Evolutionary conservation across 139 green algal genomes (phyloP).

Genomic region (Choricystis sp.): DNA sequence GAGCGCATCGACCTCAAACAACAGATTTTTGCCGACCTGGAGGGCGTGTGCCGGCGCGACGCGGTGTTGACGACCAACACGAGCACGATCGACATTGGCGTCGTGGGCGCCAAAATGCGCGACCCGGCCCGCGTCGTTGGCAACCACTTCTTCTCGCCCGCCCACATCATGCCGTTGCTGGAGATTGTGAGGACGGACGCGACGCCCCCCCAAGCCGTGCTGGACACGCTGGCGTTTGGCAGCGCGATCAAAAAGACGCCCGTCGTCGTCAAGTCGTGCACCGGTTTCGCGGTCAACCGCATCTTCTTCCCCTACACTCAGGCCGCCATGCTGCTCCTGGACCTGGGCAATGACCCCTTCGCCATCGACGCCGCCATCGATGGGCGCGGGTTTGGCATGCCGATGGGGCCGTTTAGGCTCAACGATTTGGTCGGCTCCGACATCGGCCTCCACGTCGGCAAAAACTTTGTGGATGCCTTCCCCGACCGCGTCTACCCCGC

Average conservation of each 20-base stretch:
- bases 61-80: conserved; percentile 97
- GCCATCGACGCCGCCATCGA: conserved; percentile 68
- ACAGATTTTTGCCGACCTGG: conserved; percentile 64
- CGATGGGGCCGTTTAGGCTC: conserved; percentile 93
- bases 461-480: conserved; percentile 81
- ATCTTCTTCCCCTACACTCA: conserved; percentile 99
- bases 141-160: conserved; percentile 89
- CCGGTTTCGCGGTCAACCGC: conserved; percentile 96
- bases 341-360: conserved; percentile 79
- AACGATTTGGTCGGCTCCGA: conserved; percentile 71
- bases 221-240: conserved; percentile 76
- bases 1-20: conserved; percentile 93
- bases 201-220: conserved; percentile 68
- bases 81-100: conserved; percentile 90
- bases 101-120: conserved; percentile 49
- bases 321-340: conserved; percentile 73
- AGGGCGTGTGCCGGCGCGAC: conserved; percentile 47
- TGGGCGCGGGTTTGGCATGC: conserved; percentile 84
- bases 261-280: conserved; percentile 98
- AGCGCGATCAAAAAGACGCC: conserved; percentile 91
- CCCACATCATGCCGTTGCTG: conserved; percentile 97
- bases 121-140: conserved; percentile 67
- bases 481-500: conserved; percentile 63
- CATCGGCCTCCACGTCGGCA: conserved; percentile 80
- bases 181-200: conserved; percentile 86